phyloP scores from a whole-genome alignment of 176 grass and related monocot species.

The sorghum (Sorghum bicolor) region DNA sequence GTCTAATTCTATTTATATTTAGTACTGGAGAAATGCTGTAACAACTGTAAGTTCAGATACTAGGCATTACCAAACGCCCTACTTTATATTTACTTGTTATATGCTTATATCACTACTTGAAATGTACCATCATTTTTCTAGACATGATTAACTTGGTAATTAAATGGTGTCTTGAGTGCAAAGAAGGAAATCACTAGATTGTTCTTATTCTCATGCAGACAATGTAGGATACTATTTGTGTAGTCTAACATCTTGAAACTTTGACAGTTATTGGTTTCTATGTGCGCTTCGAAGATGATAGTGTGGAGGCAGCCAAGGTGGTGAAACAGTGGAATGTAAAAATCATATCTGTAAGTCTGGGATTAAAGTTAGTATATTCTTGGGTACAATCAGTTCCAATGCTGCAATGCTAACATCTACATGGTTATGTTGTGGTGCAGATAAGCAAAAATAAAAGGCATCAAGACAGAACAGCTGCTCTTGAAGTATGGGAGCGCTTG shows the following conservation, averaged over 20 bases:
- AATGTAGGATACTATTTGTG: background rate
- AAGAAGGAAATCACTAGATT: background rate
- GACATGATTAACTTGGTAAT: background rate
- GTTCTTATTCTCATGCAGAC: background rate
- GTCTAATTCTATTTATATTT: background rate
- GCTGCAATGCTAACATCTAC: background rate
- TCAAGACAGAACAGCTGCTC: slow-evolving; percentile 91
- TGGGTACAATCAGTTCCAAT: background rate
- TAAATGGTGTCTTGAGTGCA: background rate
- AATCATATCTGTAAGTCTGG: slow-evolving; percentile 76
- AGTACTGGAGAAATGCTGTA: background rate
- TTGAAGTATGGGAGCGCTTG: slow-evolving; percentile 90
- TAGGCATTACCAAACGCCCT: too few relatives aligned
- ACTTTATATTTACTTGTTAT: background rate
- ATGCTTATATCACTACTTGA: background rate
- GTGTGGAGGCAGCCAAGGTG: slow-evolving; percentile 87
- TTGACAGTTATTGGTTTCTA: slow-evolving; percentile 84
- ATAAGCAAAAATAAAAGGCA: slow-evolving; percentile 99
- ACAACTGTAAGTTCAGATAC: background rate
- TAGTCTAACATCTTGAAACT: slow-evolving; percentile 36
- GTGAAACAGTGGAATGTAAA: slow-evolving; percentile 99
- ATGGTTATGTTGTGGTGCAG: slow-evolving; percentile 36
- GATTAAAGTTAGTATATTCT: background rate
- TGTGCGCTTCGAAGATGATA: slow-evolving; percentile 98
- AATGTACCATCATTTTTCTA: background rate